A percentile compares a stretch with the other conserved stretches of the same genome.
phyloP scores from a whole-genome alignment of 306 rosid genomes.

The Adenanthera pavonina region DNA sequence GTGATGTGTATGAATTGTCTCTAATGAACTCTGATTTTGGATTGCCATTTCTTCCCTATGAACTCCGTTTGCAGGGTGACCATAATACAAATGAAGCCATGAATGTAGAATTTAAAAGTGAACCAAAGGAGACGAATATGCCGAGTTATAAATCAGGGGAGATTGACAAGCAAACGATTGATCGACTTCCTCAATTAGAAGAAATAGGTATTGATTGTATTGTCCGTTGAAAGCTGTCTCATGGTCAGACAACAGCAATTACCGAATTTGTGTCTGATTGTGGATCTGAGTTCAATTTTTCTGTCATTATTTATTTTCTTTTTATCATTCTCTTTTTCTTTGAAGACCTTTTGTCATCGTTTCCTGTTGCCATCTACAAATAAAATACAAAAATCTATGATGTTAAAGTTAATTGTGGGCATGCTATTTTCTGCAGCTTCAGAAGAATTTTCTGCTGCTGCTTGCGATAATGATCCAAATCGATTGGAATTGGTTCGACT shows the following conservation, averaged over 20 bases:
- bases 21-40: slow-evolving; percentile 35
- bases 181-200: slow-evolving; percentile 71
- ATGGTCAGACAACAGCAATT: slow-evolving; percentile 15
- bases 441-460: slow-evolving; percentile 67
- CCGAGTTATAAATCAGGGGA: slow-evolving; percentile 56
- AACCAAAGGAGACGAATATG: slow-evolving; percentile 49
- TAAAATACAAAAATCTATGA: background rate
- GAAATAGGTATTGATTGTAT: slow-evolving; percentile 63
- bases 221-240: slow-evolving; percentile 27
- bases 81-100: slow-evolving; percentile 58
- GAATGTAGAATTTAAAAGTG: slow-evolving; percentile 62
- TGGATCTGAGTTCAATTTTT: background rate
- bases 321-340: background rate
- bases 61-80: slow-evolving; percentile 65
- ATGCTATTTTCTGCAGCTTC: slow-evolving; percentile 58
- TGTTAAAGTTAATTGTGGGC: slow-evolving; percentile 17
- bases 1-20: slow-evolving; percentile 22
- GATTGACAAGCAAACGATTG: slow-evolving; percentile 53
- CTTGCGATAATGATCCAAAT: slow-evolving; percentile 65
- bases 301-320: background rate
- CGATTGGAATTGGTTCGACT: slow-evolving; percentile 71
- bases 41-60: slow-evolving; percentile 27
- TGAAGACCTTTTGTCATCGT: slow-evolving; percentile 2
- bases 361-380: slow-evolving; percentile 5
- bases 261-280: slow-evolving; percentile 30